A percentile compares a stretch with the other conserved stretches of the same genome.
Evolutionary conservation across 2,329 filamentous ascomycete species (phyloP).

Genomic region (Alternaria sp.): DNA sequence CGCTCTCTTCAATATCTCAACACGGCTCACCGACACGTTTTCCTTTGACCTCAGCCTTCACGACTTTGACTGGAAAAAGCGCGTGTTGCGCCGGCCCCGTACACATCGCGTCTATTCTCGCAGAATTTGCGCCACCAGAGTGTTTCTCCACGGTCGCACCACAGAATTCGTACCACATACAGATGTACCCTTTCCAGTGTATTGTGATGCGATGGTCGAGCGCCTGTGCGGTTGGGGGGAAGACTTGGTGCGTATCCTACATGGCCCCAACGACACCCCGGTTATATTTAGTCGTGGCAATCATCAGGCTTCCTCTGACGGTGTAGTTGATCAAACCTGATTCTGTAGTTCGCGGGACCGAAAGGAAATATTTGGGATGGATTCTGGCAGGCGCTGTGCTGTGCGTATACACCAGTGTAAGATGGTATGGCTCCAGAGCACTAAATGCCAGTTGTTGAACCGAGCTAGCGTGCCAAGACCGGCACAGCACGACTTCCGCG

Average conservation of each 20-base stretch:
- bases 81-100: background rate
- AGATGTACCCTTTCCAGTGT: background rate
- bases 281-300: background rate
- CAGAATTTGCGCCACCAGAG: conserved; percentile 1
- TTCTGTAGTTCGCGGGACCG: background rate
- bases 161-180: background rate
- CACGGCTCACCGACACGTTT: background rate
- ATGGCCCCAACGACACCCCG: background rate
- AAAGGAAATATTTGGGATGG: background rate
- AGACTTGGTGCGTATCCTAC: background rate
- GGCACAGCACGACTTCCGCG: background rate
- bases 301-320: background rate
- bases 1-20: background rate
- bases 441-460: conserved; percentile 1
- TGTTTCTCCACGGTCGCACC: conserved; percentile 18
- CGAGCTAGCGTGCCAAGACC: conserved; percentile 11
- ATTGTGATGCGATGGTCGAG: background rate
- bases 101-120: background rate
- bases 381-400: background rate
- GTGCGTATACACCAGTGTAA: background rate
- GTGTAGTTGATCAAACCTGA: background rate
- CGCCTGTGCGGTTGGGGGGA: background rate
- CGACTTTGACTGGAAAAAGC: background rate
- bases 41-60: background rate
- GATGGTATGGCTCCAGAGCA: background rate